A percentile compares a stretch with the other conserved stretches of the same genome.
Evolutionary conservation across 23 red algal genomes (phyloP).

Genomic region (Gracilaria vermiculophylla): DNA sequence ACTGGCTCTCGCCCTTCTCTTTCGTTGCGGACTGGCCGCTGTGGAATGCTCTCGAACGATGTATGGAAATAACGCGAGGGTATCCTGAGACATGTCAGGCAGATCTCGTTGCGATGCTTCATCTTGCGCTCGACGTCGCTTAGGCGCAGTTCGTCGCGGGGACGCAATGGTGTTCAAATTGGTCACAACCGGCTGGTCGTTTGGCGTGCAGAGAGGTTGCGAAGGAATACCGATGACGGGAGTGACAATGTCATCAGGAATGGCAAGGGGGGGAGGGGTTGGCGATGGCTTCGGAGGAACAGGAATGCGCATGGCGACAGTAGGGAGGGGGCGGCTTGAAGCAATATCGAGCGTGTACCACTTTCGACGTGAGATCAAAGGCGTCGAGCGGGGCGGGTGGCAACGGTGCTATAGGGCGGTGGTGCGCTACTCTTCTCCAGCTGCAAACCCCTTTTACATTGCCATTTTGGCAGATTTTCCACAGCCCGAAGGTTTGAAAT

Average conservation of each 20-base stretch:
- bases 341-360: no score
- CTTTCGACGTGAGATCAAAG: no score
- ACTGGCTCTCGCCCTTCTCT: not conserved
- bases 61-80: conserved; percentile 52
- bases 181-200: conserved; percentile 35
- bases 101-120: conserved; percentile 40
- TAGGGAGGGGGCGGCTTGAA: no score
- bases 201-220: conserved; percentile 63
- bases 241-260: not conserved
- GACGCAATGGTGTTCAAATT: conserved; percentile 5
- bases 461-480: not conserved
- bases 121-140: conserved; percentile 28
- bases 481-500: not conserved
- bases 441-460: no score
- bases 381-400: no score
- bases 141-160: conserved; percentile 38
- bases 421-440: no score
- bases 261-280: not conserved
- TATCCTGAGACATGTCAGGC: conserved; percentile 84
- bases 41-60: conserved; percentile 45
- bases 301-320: not conserved
- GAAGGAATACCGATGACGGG: not conserved
- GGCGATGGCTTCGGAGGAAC: conserved; percentile 2
- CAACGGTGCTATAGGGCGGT: no score
- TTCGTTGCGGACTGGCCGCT: not conserved